Percentiles rank a stretch among this genome's conserved stretches.
Conservation (phyloP, 805 yeast genomes). For the Ogataea naganishii region DNA sequence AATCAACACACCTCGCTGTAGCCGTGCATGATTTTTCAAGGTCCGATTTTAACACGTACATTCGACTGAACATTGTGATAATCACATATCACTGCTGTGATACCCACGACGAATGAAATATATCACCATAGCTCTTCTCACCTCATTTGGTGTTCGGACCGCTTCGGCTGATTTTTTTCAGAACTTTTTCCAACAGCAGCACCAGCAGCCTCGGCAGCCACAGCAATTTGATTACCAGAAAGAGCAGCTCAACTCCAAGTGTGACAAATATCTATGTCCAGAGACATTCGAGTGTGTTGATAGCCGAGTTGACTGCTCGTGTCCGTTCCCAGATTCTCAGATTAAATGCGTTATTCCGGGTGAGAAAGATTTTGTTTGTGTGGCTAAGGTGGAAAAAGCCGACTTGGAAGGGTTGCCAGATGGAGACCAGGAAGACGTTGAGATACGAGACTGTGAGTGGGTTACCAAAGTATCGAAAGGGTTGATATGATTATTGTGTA, state of each 20-base stretch:
- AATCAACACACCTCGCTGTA: too few species aligned
- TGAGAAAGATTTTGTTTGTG: conserved; percentile 59
- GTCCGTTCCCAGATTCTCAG: conserved; percentile 83
- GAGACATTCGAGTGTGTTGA: conserved; percentile 77
- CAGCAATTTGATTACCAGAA: conserved; percentile 29
- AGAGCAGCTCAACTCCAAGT: conserved; percentile 32
- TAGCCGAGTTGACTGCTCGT: conserved; percentile 69
- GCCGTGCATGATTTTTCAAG: too few species aligned
- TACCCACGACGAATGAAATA: too few species aligned
- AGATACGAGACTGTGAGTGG: conserved; percentile 78
- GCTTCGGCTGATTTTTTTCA: conserved; percentile 15
- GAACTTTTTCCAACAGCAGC: conserved; percentile 10
- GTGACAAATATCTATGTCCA: conserved; percentile 69
- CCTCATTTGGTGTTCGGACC: conserved; percentile 8
- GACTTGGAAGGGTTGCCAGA: conserved; percentile 21
- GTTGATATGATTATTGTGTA: conserved; percentile 21
- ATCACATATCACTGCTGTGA: too few species aligned
- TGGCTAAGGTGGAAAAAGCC: conserved; percentile 64
- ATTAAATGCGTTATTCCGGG: conserved; percentile 72
- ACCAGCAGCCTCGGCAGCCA: conserved; percentile 19
- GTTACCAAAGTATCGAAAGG: conserved; percentile 67
- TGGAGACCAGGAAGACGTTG: conserved; percentile 31
- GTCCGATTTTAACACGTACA: too few species aligned
- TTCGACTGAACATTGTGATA: too few species aligned
- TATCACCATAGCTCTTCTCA: too few species aligned